Evolutionary conservation across 352 stramenopile species (phyloP), one percentile per base, ranked within the genome.

Genomic region (Phytophthora idaei): DNA sequence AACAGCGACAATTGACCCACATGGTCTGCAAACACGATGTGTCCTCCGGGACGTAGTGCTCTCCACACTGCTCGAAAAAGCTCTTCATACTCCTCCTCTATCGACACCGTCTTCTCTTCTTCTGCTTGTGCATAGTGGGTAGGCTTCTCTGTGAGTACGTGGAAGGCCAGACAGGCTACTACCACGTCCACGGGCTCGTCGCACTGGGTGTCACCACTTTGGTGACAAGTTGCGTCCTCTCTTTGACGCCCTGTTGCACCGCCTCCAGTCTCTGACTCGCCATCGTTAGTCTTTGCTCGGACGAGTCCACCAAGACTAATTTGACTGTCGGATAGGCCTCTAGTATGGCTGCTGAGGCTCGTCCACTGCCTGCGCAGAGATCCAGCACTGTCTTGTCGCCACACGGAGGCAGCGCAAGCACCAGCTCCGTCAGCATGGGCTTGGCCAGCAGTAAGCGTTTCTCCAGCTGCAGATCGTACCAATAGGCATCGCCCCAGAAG

Each of bases 401-500:
- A 55, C 86, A 92, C 4, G 86, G 86, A 15, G 86, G 86, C 37
- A 94, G 59, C 12, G 84, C 80, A 0, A 76, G 48, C 8, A 93
- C 53, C 34, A 94, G 72, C 63, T 94, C 76, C 8, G 79, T 57
- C n/a, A 92, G 65, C 67, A 92, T 82, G 2, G 67, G 51, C 51
- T 87, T 79, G n/a, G 77, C 82, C 14, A 87, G 70, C 21, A 84
- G 84, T 67, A 94, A 59, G 39, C 86, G 79, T 15, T 62, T 73
- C 56, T 79, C 61, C 6, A 94, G 37, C 15, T 94, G 75, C 46
- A 92, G 70, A 39, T 94, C 86, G 71, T 94, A 94, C 86, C 86
- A 94, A 60, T 79, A 77, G 15, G 84, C 78, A 41, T 94, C 80
- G 25, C 81, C 80, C 83, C 84, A 94, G 53, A 94, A 94, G 10